Evolutionary conservation across 2,329 filamentous ascomycete species (phyloP).

Genomic region (Nigrospora osmanthi): DNA sequence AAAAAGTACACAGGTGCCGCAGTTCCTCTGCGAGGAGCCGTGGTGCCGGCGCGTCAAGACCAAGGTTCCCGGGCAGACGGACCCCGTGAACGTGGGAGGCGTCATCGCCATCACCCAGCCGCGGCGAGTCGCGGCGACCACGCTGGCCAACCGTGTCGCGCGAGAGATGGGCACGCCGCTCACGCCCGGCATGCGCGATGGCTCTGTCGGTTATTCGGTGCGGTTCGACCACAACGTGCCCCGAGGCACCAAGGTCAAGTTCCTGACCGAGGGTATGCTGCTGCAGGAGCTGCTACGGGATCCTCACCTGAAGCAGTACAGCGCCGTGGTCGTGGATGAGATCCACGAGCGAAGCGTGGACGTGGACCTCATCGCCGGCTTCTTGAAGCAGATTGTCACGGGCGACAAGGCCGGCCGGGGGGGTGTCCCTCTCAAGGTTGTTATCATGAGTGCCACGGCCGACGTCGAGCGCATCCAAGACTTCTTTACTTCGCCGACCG

Average conservation of each 20-base stretch:
- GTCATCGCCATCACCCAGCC: conserved; percentile 93
- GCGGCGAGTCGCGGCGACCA: conserved; percentile 86
- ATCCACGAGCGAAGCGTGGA: conserved; percentile 95
- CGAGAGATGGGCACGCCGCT: conserved; percentile 60
- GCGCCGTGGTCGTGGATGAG: conserved; percentile 87
- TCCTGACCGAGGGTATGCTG: conserved; percentile 91
- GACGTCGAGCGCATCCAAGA: conserved; percentile 70
- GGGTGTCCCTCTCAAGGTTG: conserved; percentile 72
- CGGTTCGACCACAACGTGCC: conserved; percentile 85
- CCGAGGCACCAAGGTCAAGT: conserved; percentile 82
- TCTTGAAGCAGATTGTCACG: conserved; percentile 69
- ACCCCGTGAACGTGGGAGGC: conserved; percentile 55
- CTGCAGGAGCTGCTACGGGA: conserved; percentile 89
- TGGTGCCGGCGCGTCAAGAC: conserved; percentile 66
- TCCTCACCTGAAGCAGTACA: conserved; percentile 75
- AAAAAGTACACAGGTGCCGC: conserved; percentile 93
- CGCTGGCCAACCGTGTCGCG: conserved; percentile 79
- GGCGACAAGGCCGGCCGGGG: conserved; percentile 56
- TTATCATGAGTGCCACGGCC: conserved; percentile 95
- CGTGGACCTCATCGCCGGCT: conserved; percentile 84
- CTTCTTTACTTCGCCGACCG: conserved; percentile 53
- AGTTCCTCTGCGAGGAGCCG: conserved; percentile 70
- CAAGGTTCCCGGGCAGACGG: conserved; percentile 29
- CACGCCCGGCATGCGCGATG: conserved; percentile 27
- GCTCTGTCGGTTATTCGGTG: conserved; percentile 81